A percentile compares a stretch with the other conserved stretches of the same genome.
phyloP scores from a whole-genome alignment of 129 eudicot genomes.

The Pittosporum tobira region DNA sequence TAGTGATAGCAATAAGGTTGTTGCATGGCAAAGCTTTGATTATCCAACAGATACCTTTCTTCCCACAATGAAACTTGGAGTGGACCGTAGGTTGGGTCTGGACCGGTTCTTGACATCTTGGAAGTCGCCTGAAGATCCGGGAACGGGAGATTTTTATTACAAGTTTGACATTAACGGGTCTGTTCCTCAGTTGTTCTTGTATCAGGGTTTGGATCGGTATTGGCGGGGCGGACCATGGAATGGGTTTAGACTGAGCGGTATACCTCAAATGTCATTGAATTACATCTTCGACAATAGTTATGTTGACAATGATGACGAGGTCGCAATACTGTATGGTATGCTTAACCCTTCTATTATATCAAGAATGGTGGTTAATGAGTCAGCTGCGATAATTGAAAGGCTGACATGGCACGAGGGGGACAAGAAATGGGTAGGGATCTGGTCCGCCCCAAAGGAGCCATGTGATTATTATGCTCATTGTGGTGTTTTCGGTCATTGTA shows the following conservation, averaged over 20 bases:
- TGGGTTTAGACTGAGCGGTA: slow-evolving; percentile 26
- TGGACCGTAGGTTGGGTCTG: slow-evolving; percentile 17
- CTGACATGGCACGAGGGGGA: slow-evolving; percentile 21
- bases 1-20: background rate
- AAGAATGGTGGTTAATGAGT: slow-evolving; percentile 16
- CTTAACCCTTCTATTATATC: slow-evolving; percentile 14
- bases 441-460: slow-evolving; percentile 20
- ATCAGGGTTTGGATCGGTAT: background rate
- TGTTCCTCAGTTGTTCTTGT: slow-evolving; percentile 23
- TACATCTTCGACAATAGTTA: slow-evolving; percentile 10
- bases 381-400: slow-evolving; percentile 9
- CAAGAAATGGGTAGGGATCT: slow-evolving; percentile 12
- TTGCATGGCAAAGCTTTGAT: slow-evolving; percentile 28
- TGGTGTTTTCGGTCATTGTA: slow-evolving; percentile 19
- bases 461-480: slow-evolving; percentile 24
- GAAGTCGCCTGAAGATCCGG: slow-evolving; percentile 23
- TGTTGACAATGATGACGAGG: slow-evolving; percentile 19
- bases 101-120: slow-evolving; percentile 17
- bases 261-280: slow-evolving; percentile 11
- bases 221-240: slow-evolving; percentile 38
- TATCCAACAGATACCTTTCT: slow-evolving; percentile 19
- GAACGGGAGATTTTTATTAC: slow-evolving; percentile 15
- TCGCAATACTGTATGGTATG: background rate
- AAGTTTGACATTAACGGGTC: slow-evolving; percentile 18
- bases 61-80: slow-evolving; percentile 26